Conservation (phyloP, 2,329 filamentous ascomycete species). For the Penicillium sp. region DNA sequence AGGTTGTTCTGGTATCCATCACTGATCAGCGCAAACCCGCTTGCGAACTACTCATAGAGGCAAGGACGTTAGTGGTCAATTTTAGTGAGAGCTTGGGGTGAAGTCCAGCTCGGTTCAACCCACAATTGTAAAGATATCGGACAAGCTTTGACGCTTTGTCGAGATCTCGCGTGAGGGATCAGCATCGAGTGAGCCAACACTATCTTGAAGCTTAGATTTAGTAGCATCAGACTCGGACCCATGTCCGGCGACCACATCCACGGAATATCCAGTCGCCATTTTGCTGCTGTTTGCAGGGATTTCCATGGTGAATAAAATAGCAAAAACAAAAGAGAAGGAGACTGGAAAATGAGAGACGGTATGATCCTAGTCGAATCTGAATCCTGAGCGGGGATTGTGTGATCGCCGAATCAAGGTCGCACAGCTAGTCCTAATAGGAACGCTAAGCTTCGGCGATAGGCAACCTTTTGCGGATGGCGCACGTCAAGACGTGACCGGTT, state of each 20-base stretch:
- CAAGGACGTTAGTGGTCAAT: background rate
- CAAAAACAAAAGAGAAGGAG: background rate
- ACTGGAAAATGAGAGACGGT: background rate
- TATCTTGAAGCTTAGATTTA: conserved; percentile 2
- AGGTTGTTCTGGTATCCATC: conserved; percentile 35
- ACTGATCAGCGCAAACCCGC: conserved; percentile 31
- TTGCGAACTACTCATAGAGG: conserved; percentile 20
- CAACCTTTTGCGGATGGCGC: background rate
- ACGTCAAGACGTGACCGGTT: background rate
- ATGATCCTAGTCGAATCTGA: background rate
- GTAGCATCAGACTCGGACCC: background rate
- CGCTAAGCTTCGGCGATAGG: background rate
- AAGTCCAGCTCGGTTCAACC: background rate
- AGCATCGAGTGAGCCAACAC: background rate
- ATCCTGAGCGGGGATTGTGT: background rate
- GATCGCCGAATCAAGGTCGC: background rate
- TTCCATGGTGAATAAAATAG: background rate
- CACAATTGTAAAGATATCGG: conserved; percentile 31
- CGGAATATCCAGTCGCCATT: background rate
- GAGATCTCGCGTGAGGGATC: conserved; percentile 16
- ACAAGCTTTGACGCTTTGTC: conserved; percentile 24
- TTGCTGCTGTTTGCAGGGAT: background rate
- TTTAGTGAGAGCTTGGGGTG: background rate
- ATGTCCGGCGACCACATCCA: background rate
- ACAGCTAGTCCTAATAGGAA: background rate